Conservation (phyloP, 148 eudicot species). For the Limonium bicolor region DNA sequence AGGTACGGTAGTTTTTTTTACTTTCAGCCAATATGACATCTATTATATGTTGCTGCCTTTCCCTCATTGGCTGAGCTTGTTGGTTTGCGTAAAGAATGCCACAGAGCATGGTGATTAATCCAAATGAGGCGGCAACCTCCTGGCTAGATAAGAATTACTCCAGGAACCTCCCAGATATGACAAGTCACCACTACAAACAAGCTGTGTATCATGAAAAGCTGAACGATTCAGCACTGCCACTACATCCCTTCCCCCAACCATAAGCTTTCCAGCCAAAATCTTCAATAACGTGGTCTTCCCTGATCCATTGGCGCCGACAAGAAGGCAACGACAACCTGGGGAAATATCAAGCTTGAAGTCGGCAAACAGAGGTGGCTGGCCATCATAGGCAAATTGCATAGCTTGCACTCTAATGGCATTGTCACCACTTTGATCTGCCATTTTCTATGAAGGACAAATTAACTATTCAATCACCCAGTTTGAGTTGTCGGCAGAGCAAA, state of each 20-base stretch:
- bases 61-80: no score
- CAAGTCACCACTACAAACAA: conserved; percentile 87
- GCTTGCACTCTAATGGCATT: conserved; percentile 41
- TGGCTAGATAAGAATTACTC: no score
- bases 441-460: no score
- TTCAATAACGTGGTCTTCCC: conserved; percentile 91
- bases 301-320: conserved; percentile 95
- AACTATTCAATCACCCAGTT: not conserved
- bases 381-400: conserved; percentile 78
- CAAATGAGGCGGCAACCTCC: no score
- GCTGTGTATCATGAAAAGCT: conserved; percentile 91
- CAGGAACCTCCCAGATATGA: conserved; percentile 91
- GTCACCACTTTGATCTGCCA: conserved; percentile 4
- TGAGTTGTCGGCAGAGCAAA: conserved; percentile 1
- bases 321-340: conserved; percentile 83
- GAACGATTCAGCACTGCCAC: conserved; percentile 72
- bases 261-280: conserved; percentile 94
- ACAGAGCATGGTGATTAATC: no score
- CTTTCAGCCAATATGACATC: no score
- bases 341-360: conserved; percentile 55
- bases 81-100: no score
- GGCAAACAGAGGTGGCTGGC: conserved; percentile 41
- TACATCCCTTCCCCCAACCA: conserved; percentile 96
- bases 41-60: no score
- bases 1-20: no score